Conservation (phyloP, 257 asterid species). For the Nicotiana knightiana region DNA sequence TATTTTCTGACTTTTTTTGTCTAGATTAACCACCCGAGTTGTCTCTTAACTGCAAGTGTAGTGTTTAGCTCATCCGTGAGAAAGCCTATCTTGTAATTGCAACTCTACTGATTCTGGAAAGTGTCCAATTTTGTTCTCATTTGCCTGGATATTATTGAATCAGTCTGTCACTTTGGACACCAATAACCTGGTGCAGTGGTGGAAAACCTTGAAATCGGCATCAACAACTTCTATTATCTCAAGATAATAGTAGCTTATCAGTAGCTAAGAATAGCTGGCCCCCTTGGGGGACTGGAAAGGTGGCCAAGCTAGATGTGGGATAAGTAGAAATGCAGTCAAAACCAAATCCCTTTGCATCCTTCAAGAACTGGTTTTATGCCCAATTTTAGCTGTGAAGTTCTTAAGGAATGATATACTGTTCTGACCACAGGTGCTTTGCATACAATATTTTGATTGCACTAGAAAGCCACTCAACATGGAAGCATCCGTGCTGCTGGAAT, state of each 20-base stretch:
- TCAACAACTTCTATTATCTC: background rate
- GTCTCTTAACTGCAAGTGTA: background rate
- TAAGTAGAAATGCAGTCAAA: constrained; percentile 53
- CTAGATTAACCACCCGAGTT: background rate
- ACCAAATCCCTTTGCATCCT: constrained; percentile 61
- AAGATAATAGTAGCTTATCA: background rate
- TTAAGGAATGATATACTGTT: constrained; percentile 36
- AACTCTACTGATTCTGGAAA: constrained; percentile 32
- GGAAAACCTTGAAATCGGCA: background rate
- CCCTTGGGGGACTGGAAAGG: constrained; percentile 59
- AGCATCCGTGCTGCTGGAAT: constrained; percentile 61
- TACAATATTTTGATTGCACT: constrained; percentile 70
- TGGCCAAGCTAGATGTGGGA: constrained; percentile 68
- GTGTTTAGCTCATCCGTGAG: background rate
- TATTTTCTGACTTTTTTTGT: background rate
- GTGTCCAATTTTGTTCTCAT: constrained; percentile 72
- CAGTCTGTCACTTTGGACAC: constrained; percentile 39
- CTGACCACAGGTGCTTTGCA: constrained; percentile 72
- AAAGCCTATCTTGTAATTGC: background rate
- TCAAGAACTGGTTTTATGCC: constrained; percentile 66
- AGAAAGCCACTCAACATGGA: constrained; percentile 54
- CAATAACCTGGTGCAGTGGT: constrained; percentile 37
- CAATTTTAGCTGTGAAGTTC: constrained; percentile 75
- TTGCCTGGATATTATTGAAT: constrained; percentile 68
- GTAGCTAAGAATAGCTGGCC: constrained; percentile 21